A percentile compares a stretch with the other conserved stretches of the same genome.
Evolutionary conservation across 2,329 filamentous ascomycete species (phyloP).

Genomic region (Colletotrichum chlorophyti): DNA sequence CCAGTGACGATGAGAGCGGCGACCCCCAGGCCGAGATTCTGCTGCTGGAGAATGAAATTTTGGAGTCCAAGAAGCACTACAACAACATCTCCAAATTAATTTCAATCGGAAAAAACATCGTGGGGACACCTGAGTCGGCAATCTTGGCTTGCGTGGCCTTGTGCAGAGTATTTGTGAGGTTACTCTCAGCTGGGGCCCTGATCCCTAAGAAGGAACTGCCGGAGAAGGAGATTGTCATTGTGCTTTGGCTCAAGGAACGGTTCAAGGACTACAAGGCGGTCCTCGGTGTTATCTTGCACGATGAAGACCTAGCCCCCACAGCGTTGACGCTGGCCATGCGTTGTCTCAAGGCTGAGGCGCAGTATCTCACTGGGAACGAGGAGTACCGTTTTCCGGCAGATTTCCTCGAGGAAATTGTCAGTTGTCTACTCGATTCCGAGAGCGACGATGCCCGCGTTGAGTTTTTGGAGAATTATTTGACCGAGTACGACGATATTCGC

Average conservation of each 20-base stretch:
- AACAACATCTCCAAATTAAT: conserved; percentile 85
- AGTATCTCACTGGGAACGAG: conserved; percentile 64
- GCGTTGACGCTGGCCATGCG: conserved; percentile 84
- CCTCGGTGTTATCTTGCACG: conserved; percentile 67
- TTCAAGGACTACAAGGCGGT: conserved; percentile 73
- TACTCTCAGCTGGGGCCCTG: conserved; percentile 78
- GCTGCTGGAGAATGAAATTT: conserved; percentile 78
- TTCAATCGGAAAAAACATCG: conserved; percentile 54
- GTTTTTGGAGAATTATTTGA: conserved; percentile 80
- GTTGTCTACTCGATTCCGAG: conserved; percentile 63
- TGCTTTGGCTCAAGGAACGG: conserved; percentile 79
- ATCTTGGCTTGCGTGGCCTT: conserved; percentile 79
- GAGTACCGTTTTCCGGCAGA: conserved; percentile 73
- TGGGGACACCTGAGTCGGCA: conserved; percentile 60
- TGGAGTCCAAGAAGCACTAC: conserved; percentile 88
- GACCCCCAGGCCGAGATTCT: conserved; percentile 72
- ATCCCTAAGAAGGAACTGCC: conserved; percentile 68
- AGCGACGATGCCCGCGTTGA: conserved; percentile 69
- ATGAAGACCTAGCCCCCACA: conserved; percentile 70
- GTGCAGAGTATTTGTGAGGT: conserved; percentile 83
- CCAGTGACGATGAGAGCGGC: conserved; percentile 50
- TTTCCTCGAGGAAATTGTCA: conserved; percentile 71
- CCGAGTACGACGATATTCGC: conserved; percentile 82
- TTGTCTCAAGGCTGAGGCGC: conserved; percentile 80
- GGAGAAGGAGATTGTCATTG: conserved; percentile 77